Base-by-base conservation (phyloP, 257 asterid species). In the Nicotiana tomentosiformis region DNA sequence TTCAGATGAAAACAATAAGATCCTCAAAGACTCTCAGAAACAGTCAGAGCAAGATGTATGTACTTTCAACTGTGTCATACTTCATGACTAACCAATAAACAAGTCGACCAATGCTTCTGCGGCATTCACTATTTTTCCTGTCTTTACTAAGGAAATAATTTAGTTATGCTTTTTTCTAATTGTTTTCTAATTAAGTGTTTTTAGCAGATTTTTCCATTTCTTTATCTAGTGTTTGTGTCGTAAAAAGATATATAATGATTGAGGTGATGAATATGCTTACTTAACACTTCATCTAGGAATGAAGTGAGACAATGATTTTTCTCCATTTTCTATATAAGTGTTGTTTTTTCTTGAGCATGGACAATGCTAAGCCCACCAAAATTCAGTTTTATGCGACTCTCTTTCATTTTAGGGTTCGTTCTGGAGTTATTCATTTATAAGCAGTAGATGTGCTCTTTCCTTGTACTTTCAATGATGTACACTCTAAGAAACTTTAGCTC, bases 41-140 rank as follows among this genome's bases (percentile, higher is more conserved):
- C 97, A 86, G 84, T 77, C 93, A 79, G 98, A 92, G 84, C 97
- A 91, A 87, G 98, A 94, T 87, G 98, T 96, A 89, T 88, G 96
- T 82, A 64, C 61, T 85, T 70, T 33, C 79, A 82, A 69, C 78
- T 29, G 33, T 82, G 57, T 82, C 11, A 60, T 53, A 70, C 81
- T 69, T 74, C 80, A 77, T 51, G 77, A 80, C 69, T 58, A 43
- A 61, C 20, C 61, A 85, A 81, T 84, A 60, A 62, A 53, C 82
- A 30, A 76, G 64, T 51, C 46, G 1, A 15, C 43, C 64, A 43
- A 78, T 77, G 77, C 15, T 62, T 68, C 46, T 78, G 78, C 78
- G 51, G 69, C 83, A 23, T 61, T 30, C 18, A 76, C 53, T 67
- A 35, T 26, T 79, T 39, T 81, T 46, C 82, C 77, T 57, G 51